Base-by-base conservation (phyloP, 176 grass and related monocot genomes). In the Juncus inflexus region DNA sequence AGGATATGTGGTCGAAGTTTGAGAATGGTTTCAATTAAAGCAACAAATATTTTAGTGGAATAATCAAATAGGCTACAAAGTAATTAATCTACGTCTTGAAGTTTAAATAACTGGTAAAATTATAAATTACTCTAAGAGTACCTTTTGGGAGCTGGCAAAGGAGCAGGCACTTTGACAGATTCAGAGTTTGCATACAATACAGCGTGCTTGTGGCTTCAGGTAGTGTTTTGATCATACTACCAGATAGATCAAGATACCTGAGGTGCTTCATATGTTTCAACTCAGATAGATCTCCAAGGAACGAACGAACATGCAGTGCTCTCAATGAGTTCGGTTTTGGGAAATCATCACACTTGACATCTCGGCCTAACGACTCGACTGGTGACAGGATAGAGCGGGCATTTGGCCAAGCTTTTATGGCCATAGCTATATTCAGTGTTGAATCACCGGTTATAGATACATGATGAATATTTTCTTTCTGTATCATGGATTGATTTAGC, bases 231-330 rank as follows among this genome's bases (percentile, higher is more conserved):
- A 68, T 52, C 53, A 41, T 66, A 66, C 65, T 68, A 4, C 65
- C 65, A 13, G 47, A 68, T 15, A 68, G 50, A 15, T 68, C 65
- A 3, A 68, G 65, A 40, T 55, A 68, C 5, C 65, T 68, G 12
- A 68, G 14, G 35, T 68, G 65, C 9, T 42, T 64, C 61, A 64
- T 64, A 61, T 61, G 12, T 37, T 37, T 9, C 12, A 61, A 11
- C 39, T 39, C 35, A 61, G 39, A 36, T 0, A 61, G 35, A 61
- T n/a, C 19, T 12, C 3, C 35, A 3, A 37, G 13, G 37, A 60
- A 60, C 28, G 9, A 66, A 6, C 8, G 43, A n/a, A 66, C 10
- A 14, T 66, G 64, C 3, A 52, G 52, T 4, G 15, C 43, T 12
- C 64, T 66, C 43, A 66, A 52, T 35, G 64, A 37, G 15, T 37